Base-by-base conservation (phyloP, 2,329 filamentous ascomycete species). In the Chalara sp. region DNA sequence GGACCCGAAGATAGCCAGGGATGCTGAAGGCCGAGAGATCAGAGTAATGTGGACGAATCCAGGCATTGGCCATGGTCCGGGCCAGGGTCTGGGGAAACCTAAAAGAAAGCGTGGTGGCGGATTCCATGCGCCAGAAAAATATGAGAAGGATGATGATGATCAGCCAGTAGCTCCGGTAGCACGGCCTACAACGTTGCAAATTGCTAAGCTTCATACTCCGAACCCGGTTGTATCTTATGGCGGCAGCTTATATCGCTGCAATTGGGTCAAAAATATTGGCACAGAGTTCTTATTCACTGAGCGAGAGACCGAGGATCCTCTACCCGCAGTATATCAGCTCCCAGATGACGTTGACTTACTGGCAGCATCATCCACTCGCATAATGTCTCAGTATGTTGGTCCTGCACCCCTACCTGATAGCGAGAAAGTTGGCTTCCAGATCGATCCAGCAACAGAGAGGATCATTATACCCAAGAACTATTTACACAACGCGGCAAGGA, bases 191-290 rank as follows among this genome's bases (percentile, higher is more conserved):
- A 53, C 78, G 39, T 79, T 96, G 5, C 89, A 96, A 63, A 84
- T 96, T 47, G 74, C 93, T n/a, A 89, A 89, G 31, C 75, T 96
- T 4, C 86, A 95, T 67, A 84, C 84, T 1, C 63, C 71, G 2
- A 85, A 87, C 46, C 92, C 92, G 0, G 72, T 96, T 31, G 76
- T 96, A 53, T 86, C 86, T 28, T 95, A 95, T 68, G 79, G 85
- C 52, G 87, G 86, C 32, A 80, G 84, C 55, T 72, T 95, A 28
- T 93, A 91, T 64, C 83, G 81, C 56, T 92, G 89, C 57, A 72
- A 81, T 44, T 97, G 92, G 92, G 79, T 81, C 8, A 82, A 87
- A 54, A 86, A 89, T 53, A 80, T 95, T 42, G 92, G 92, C 35
- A 95, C 90, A 0, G 89, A 95, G 58, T 72, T 91, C 56, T 79